Evolutionary conservation across 345 rosid species (phyloP).

Genomic region (Salix caprea): DNA sequence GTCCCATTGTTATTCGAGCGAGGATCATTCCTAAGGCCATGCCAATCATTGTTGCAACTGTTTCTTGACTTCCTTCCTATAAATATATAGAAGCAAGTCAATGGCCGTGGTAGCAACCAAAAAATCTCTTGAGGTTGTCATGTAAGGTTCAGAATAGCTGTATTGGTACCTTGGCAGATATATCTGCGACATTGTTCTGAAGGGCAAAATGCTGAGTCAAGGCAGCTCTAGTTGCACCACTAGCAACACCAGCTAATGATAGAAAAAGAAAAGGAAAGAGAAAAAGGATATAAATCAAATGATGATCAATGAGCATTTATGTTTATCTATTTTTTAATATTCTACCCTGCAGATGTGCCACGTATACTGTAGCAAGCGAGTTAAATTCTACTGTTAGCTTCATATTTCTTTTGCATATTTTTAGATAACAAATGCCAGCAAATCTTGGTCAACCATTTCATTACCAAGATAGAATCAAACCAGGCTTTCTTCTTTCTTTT

Average conservation of each 20-base stretch:
- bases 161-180: conserved; percentile 70
- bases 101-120: neutral
- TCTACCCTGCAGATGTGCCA: no score
- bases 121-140: neutral
- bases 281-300: neutral
- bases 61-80: conserved; percentile 97
- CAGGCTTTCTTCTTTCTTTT: neutral
- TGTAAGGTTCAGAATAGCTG: conserved; percentile 12
- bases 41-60: conserved; percentile 89
- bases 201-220: conserved; percentile 95
- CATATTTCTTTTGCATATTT: neutral
- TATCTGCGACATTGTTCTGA: conserved; percentile 91
- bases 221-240: conserved; percentile 99
- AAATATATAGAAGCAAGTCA: conserved; percentile 10
- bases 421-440: neutral
- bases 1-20: conserved; percentile 69
- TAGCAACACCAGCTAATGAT: conserved; percentile 85
- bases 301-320: neutral
- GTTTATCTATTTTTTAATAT: neutral
- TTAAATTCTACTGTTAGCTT: neutral
- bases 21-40: conserved; percentile 93
- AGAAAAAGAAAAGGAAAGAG: neutral
- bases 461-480: neutral
- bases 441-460: neutral
- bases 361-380: neutral